These are phyloP conservation scores for Ogataea thermomethanolica DNA, from an alignment of 805 yeast species.

Conservation along the genomic window DNA sequence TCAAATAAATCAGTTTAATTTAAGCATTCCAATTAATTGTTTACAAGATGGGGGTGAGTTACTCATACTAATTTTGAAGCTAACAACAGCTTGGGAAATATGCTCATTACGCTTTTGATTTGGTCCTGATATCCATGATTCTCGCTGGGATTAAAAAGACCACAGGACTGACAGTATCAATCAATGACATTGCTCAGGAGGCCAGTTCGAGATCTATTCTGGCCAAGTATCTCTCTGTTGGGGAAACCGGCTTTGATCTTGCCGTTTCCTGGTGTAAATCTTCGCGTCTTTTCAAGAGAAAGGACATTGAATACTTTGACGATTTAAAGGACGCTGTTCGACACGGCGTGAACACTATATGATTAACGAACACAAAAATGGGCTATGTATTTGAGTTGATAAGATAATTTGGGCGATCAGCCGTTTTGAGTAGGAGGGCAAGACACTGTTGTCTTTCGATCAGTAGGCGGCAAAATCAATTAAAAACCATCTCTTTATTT, in stretches of 20 bases:
- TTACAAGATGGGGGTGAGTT: constrained; percentile 11
- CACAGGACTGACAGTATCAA: constrained; percentile 57
- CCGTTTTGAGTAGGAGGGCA: constrained; percentile 8
- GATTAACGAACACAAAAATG: constrained; percentile 17
- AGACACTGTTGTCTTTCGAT: constrained; percentile 11
- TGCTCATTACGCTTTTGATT: constrained; percentile 72
- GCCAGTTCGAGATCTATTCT: constrained; percentile 40
- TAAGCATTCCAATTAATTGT: background rate
- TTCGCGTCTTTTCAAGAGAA: constrained; percentile 48
- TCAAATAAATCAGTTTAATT: background rate
- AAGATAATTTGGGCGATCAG: constrained; percentile 1
- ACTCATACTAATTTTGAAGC: background rate
- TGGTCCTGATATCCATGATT: constrained; percentile 73
- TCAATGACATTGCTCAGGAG: constrained; percentile 40
- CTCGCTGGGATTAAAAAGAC: constrained; percentile 83
- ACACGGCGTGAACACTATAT: constrained; percentile 28
- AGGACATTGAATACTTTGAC: constrained; percentile 29
- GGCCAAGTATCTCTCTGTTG: constrained; percentile 51
- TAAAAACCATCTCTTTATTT: constrained; percentile 15
- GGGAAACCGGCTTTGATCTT: constrained; percentile 55
- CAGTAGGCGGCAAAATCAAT: constrained; percentile 7
- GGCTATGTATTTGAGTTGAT: background rate
- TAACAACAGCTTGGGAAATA: constrained; percentile 50
- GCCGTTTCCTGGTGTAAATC: constrained; percentile 42
- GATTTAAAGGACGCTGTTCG: constrained; percentile 29